phyloP scores from a whole-genome alignment of 2,329 filamentous ascomycete genomes.

The Arachnopeziza araneosa region DNA sequence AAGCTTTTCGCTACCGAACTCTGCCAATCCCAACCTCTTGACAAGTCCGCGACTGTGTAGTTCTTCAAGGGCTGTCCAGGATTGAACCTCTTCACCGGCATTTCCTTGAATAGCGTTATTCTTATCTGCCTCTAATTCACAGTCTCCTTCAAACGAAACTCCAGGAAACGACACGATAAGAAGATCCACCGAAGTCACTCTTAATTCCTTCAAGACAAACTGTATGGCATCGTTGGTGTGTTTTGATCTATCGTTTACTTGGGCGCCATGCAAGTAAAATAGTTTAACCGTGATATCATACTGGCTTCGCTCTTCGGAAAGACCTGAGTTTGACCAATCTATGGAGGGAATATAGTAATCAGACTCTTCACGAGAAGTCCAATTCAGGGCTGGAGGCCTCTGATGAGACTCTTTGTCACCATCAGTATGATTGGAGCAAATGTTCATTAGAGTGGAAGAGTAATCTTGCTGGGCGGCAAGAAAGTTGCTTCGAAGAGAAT shows the following conservation, averaged over 20 bases:
- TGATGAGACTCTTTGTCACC: slow-evolving; percentile 26
- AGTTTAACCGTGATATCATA: slow-evolving; percentile 96
- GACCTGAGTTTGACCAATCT: slow-evolving; percentile 62
- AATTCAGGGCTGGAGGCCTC: slow-evolving; percentile 38
- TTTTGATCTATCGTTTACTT: slow-evolving; percentile 55
- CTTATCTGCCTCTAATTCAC: slow-evolving; percentile 69
- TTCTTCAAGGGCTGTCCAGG: slow-evolving; percentile 69
- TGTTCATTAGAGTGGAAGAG: slow-evolving; percentile 32
- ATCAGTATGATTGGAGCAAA: slow-evolving; percentile 29
- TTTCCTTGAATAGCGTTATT: slow-evolving; percentile 55
- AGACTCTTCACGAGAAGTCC: slow-evolving; percentile 61
- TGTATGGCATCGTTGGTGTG: slow-evolving; percentile 75
- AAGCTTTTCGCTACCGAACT: slow-evolving; percentile 84
- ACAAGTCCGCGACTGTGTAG: slow-evolving; percentile 68
- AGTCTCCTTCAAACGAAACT: slow-evolving; percentile 88
- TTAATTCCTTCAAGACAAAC: slow-evolving; percentile 74
- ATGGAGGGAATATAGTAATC: slow-evolving; percentile 73
- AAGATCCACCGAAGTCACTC: slow-evolving; percentile 71
- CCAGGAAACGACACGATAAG: slow-evolving; percentile 91
- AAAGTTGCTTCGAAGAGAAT: slow-evolving; percentile 81
- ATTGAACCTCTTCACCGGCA: slow-evolving; percentile 60
- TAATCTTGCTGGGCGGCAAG: slow-evolving; percentile 64
- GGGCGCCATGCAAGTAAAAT: slow-evolving; percentile 77
- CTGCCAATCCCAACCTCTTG: slow-evolving; percentile 73
- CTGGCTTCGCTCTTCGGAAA: slow-evolving; percentile 73